Percentiles rank a stretch among this genome's conserved stretches.
These are phyloP conservation scores for Phialocephala subalpina DNA, from an alignment of 2,329 filamentous ascomycete genomes.

Conservation along the genomic window DNA sequence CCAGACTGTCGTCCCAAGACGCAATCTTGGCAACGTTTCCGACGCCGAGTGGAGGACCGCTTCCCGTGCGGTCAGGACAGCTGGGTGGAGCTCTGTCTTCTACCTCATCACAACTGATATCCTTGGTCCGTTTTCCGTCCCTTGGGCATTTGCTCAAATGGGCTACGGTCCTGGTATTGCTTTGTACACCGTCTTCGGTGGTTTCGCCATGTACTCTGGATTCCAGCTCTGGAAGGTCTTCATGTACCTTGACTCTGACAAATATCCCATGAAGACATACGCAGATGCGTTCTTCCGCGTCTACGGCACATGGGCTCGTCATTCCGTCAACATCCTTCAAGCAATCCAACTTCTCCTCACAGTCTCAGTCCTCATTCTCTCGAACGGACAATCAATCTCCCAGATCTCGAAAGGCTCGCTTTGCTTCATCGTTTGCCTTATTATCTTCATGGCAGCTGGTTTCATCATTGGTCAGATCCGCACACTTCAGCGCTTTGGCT, in stretches of 20 bases:
- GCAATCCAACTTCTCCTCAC: slow-evolving; percentile 57
- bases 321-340: slow-evolving; percentile 57
- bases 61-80: slow-evolving; percentile 54
- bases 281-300: slow-evolving; percentile 52
- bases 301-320: slow-evolving; percentile 53
- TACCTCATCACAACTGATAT: slow-evolving; percentile 39
- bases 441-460: slow-evolving; percentile 58
- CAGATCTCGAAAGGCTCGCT: slow-evolving; percentile 58
- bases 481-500: slow-evolving; percentile 61
- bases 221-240: slow-evolving; percentile 39
- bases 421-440: slow-evolving; percentile 60
- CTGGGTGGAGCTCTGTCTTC: slow-evolving; percentile 54
- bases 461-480: slow-evolving; percentile 63
- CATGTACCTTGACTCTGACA: slow-evolving; percentile 36
- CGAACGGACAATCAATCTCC: slow-evolving; percentile 61
- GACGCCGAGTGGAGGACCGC: slow-evolving; percentile 57
- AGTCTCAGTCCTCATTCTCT: slow-evolving; percentile 60
- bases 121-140: slow-evolving; percentile 32
- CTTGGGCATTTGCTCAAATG: slow-evolving; percentile 47
- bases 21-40: slow-evolving; percentile 36
- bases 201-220: slow-evolving; percentile 37
- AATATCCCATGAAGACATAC: slow-evolving; percentile 38
- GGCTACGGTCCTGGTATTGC: slow-evolving; percentile 38
- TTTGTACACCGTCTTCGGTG: slow-evolving; percentile 37
- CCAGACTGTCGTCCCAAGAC: not conserved